Evolutionary conservation across 2,329 filamentous ascomycete species (phyloP).

Genomic region (Didymella glomerata): DNA sequence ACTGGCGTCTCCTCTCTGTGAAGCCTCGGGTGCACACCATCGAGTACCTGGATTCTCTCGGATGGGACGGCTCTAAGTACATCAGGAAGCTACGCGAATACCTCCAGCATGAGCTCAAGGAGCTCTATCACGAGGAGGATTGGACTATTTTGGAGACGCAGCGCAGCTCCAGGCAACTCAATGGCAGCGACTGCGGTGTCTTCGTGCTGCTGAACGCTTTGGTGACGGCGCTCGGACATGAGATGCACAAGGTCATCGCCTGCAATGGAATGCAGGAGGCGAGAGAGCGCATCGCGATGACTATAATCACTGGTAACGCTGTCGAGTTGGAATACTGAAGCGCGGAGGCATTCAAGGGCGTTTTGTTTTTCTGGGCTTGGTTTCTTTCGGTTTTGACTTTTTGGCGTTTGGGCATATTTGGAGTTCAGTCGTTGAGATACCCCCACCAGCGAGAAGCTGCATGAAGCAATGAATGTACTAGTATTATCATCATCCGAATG

Average conservation of each 20-base stretch:
- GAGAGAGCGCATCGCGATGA: conserved; percentile 68
- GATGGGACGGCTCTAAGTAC: conserved; percentile 50
- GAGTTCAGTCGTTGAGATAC: conserved; percentile 18
- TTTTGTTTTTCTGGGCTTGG: conserved; percentile 7
- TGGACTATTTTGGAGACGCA: conserved; percentile 65
- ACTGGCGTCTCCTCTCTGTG: conserved; percentile 78
- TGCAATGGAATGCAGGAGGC: conserved; percentile 66
- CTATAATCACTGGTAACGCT: conserved; percentile 65
- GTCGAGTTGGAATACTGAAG: conserved; percentile 38
- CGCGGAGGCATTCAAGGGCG: background rate
- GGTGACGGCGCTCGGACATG: conserved; percentile 58
- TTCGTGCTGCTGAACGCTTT: conserved; percentile 78
- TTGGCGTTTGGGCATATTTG: conserved; percentile 8
- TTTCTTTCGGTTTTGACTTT: background rate
- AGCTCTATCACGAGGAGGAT: conserved; percentile 63
- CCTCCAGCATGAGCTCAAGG: conserved; percentile 66
- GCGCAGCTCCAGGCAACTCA: conserved; percentile 65
- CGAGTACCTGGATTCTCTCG: conserved; percentile 75
- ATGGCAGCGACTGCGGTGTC: conserved; percentile 78
- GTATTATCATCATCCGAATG: background rate
- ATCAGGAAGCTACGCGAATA: conserved; percentile 55
- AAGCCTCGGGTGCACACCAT: conserved; percentile 68
- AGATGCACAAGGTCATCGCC: conserved; percentile 55
- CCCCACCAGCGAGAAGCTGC: conserved; percentile 8
- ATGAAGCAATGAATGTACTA: conserved; percentile 3